Percentiles rank a stretch among this genome's conserved stretches.
These are phyloP conservation scores for Arxiozyma bovina DNA, from an alignment of 1,139 yeast genomes.

Conservation along the genomic window DNA sequence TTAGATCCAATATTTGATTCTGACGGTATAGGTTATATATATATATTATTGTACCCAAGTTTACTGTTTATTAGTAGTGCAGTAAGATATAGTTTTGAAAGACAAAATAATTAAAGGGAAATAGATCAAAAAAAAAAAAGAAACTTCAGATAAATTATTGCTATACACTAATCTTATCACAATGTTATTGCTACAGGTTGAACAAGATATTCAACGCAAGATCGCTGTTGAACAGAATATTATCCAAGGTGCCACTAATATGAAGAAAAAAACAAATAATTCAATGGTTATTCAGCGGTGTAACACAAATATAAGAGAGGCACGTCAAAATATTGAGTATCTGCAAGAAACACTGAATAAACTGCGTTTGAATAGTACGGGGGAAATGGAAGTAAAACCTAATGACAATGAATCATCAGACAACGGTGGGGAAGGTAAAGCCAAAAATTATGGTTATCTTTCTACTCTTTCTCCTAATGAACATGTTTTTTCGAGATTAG, in stretches of 20 bases:
- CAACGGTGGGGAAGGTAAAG: not conserved
- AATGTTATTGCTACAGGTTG: constrained; percentile 23
- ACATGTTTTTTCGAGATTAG: constrained; percentile 48
- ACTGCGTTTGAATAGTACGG: constrained; percentile 38
- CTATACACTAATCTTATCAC: not conserved
- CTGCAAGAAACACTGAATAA: constrained; percentile 69
- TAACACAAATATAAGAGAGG: constrained; percentile 82
- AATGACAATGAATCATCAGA: not conserved
- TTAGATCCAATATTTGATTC: no score
- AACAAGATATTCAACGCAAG: constrained; percentile 61
- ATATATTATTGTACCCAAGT: not conserved
- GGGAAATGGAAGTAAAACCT: constrained; percentile 3
- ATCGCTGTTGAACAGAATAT: constrained; percentile 82
- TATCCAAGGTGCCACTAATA: constrained; percentile 75
- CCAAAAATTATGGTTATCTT: constrained; percentile 21
- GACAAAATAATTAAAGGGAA: not conserved
- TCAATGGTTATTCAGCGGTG: constrained; percentile 81
- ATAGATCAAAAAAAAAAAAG: not conserved
- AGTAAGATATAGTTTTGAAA: not conserved
- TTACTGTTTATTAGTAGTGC: not conserved
- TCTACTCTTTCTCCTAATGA: constrained; percentile 29
- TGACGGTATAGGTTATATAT: not conserved
- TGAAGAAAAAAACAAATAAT: constrained; percentile 71
- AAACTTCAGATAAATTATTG: no score
- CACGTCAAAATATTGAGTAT: constrained; percentile 83